Evolutionary conservation across 257 asterid genomes (phyloP).

Genomic region (Catharanthus roseus): DNA sequence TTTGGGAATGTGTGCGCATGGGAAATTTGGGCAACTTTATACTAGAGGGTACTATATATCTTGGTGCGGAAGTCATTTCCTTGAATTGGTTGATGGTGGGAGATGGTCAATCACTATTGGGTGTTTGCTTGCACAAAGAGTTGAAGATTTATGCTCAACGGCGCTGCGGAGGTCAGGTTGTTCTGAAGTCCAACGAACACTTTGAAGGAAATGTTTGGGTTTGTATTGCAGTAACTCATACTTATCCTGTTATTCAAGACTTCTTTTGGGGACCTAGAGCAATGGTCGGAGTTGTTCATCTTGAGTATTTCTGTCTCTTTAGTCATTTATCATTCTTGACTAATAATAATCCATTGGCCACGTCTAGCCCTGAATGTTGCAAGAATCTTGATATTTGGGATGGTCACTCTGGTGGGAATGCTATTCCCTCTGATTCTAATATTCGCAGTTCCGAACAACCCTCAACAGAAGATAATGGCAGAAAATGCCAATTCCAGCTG

Average conservation of each 20-base stretch:
- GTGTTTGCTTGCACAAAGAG: constrained; percentile 64
- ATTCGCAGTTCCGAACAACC: constrained; percentile 18
- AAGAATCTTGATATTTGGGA: constrained; percentile 18
- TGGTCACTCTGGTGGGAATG: constrained; percentile 27
- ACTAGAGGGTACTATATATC: constrained; percentile 58
- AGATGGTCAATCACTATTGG: constrained; percentile 70
- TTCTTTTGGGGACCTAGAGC: constrained; percentile 95
- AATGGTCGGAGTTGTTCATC: constrained; percentile 53
- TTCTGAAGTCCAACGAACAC: constrained; percentile 48
- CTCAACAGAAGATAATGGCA: constrained; percentile 17
- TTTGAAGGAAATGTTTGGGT: constrained; percentile 59
- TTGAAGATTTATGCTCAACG: constrained; percentile 54
- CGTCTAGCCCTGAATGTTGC: constrained; percentile 12
- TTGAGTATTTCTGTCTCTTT: constrained; percentile 58
- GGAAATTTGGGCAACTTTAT: constrained; percentile 62
- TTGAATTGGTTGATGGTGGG: constrained; percentile 73
- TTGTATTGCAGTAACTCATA: constrained; percentile 58
- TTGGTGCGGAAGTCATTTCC: constrained; percentile 63
- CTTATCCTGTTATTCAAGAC: constrained; percentile 47
- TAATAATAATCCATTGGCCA: constrained; percentile 23
- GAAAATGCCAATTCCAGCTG: constrained; percentile 25
- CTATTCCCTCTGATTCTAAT: constrained; percentile 27
- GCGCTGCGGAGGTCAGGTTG: constrained; percentile 58
- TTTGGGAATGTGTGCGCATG: constrained; percentile 70
- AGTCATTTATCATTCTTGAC: constrained; percentile 46